These are phyloP conservation scores for Magnusiomyces paraingens DNA, from an alignment of 1,139 yeast genomes.

Conservation along the genomic window DNA sequence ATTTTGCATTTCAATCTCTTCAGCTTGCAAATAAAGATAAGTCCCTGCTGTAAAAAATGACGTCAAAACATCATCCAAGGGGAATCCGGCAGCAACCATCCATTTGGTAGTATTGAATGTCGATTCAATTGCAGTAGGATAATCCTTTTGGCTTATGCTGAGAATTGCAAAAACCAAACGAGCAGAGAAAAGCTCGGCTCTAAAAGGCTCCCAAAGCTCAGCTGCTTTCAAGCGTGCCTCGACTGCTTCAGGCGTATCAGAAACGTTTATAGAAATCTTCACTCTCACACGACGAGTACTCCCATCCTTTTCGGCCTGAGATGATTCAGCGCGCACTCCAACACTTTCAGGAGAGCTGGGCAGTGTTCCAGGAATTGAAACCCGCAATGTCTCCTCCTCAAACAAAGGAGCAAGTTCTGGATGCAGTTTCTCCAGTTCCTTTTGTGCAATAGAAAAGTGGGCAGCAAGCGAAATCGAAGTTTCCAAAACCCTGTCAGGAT, in stretches of 20 bases:
- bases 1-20: slow-evolving; percentile 49
- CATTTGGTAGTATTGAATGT: slow-evolving; percentile 63
- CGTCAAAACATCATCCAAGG: slow-evolving; percentile 56
- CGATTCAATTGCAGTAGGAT: slow-evolving; percentile 53
- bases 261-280: slow-evolving; percentile 3
- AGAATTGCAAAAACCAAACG: slow-evolving; percentile 65
- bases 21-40: slow-evolving; percentile 63
- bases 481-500: slow-evolving; percentile 37
- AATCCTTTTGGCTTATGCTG: slow-evolving; percentile 61
- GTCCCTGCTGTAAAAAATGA: slow-evolving; percentile 68
- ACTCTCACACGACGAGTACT: slow-evolving; percentile 1
- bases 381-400: background rate
- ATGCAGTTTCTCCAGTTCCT: slow-evolving; percentile 41
- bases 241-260: background rate
- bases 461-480: slow-evolving; percentile 57
- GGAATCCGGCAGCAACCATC: slow-evolving; percentile 67
- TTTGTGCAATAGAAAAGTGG: slow-evolving; percentile 61
- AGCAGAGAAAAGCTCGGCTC: slow-evolving; percentile 69
- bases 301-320: too few relatives aligned
- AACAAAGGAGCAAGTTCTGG: slow-evolving; percentile 23
- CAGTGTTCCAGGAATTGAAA: background rate
- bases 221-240: slow-evolving; percentile 13
- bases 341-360: too few relatives aligned
- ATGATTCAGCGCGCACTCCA: too few relatives aligned
- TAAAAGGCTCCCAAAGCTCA: slow-evolving; percentile 56